phyloP scores from a whole-genome alignment of 768 basidiomycete species.

The Lactarius hengduanensis region DNA sequence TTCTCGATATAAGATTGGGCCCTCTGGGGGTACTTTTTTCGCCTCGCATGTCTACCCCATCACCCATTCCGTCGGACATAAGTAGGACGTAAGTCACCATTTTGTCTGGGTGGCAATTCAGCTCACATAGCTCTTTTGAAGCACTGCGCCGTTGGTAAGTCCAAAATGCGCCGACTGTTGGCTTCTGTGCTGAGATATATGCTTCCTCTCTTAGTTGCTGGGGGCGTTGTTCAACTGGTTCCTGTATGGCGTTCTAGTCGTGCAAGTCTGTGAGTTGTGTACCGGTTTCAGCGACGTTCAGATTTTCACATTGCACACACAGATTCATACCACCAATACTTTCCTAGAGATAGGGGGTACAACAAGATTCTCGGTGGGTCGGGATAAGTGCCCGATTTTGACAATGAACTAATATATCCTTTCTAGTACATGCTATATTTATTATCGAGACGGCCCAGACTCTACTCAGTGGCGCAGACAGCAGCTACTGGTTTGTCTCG shows the following conservation, averaged over 20 bases:
- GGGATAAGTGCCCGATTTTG: not conserved
- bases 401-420: not conserved
- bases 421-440: not conserved
- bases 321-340: conserved; percentile 2
- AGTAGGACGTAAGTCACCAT: not conserved
- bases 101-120: not conserved
- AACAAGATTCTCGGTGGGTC: not conserved
- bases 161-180: not conserved
- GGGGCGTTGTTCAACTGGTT: not conserved
- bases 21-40: not conserved
- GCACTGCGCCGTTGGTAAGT: not conserved
- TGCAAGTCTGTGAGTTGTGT: not conserved
- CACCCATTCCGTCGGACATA: not conserved
- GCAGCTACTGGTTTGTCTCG: not conserved
- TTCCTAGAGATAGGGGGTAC: not conserved
- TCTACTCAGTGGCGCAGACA: not conserved
- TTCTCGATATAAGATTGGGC: not conserved
- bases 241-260: not conserved
- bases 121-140: not conserved
- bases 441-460: not conserved
- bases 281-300: not conserved
- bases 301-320: not conserved
- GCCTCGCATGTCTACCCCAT: not conserved
- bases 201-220: not conserved
- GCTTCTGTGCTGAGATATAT: not conserved